A percentile compares a stretch with the other conserved stretches of the same genome.
Conservation (phyloP, 306 rosid species). For the Pterocarpus santalinus region DNA sequence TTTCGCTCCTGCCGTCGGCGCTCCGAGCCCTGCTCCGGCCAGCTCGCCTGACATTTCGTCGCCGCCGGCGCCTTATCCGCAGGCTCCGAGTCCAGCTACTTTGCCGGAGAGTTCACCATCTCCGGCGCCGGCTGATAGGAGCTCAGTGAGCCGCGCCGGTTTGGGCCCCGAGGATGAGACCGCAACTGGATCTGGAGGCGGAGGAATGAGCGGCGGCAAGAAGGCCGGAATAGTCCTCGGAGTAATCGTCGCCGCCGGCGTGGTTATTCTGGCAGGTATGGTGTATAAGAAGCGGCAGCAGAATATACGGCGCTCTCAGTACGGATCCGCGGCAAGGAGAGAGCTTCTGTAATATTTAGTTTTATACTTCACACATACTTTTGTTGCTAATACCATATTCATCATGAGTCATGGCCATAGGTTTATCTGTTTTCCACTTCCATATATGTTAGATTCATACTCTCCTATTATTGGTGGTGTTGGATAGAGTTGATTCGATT, state of each 20-base stretch:
- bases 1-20: neutral
- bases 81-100: conserved; percentile 42
- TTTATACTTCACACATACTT: no score
- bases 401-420: neutral
- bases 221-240: conserved; percentile 79
- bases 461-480: neutral
- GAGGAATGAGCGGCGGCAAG: conserved; percentile 73
- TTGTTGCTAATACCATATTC: neutral
- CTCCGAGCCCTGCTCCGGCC: conserved; percentile 40
- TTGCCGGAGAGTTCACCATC: conserved; percentile 38
- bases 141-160: conserved; percentile 42
- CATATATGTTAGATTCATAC: neutral
- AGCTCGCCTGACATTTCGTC: conserved; percentile 31
- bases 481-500: conserved; percentile 26
- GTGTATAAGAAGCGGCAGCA: conserved; percentile 80
- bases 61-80: conserved; percentile 53
- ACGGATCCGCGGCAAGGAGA: conserved; percentile 59
- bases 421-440: conserved; percentile 7
- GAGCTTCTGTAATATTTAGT: conserved; percentile 58
- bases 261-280: conserved; percentile 62
- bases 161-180: neutral
- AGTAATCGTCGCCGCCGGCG: conserved; percentile 58
- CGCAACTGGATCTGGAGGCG: conserved; percentile 58
- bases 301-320: conserved; percentile 73
- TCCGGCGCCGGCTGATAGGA: neutral